Base-by-base conservation (phyloP, 495 filamentous ascomycete genomes). In the Margaritispora aquatica region DNA sequence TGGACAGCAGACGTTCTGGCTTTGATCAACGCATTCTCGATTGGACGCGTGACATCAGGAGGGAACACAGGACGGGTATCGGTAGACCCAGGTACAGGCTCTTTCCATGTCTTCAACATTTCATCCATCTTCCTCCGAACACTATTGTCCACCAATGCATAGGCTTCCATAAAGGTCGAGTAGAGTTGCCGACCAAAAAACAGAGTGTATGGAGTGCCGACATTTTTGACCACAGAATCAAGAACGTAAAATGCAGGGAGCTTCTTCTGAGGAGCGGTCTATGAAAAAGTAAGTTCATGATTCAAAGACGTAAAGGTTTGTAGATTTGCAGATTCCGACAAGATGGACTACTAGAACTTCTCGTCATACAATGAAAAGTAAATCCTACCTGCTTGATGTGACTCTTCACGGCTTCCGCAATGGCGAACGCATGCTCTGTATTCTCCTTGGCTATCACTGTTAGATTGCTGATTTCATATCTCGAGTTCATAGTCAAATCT, bases 81-180 rank as follows among this genome's bases (percentile, higher is more conserved):
- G 55, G 93, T 79, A 13, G 94, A 96, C 20, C 92, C 94, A 0
- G 92, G 90, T 2, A 96, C 90, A 19, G 95, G 90, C 69, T 96
- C 88, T 71, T 96, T 98, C 94, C 94, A 98, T 0, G 94, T 98
- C 74, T 90, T 92, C 52, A 97, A 80, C 88, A 98, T 92, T 72
- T 95, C 92, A 60, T 97, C 93, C 76, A 98, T 84, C 73, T 94
- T 93, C 56, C 85, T 81, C 64, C 94, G 81, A n/a, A 89, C 89
- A 41, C 77, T 75, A 52, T 76, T 76, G 66, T 96, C 91, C 59
- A 97, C 91, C 64, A 94, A 78, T 4, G 85, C 86, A 70, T 97
- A 98, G 54, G 95, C 90, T 63, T 90, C 87, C 92, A 98, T 97
- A 70, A 96, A 98, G 19, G 89, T 96, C 63, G 84, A 81, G 70